Percentiles rank a stretch among this genome's conserved stretches.
phyloP scores from a whole-genome alignment of 2,329 filamentous ascomycete species.

The Penicillium oxalicum region DNA sequence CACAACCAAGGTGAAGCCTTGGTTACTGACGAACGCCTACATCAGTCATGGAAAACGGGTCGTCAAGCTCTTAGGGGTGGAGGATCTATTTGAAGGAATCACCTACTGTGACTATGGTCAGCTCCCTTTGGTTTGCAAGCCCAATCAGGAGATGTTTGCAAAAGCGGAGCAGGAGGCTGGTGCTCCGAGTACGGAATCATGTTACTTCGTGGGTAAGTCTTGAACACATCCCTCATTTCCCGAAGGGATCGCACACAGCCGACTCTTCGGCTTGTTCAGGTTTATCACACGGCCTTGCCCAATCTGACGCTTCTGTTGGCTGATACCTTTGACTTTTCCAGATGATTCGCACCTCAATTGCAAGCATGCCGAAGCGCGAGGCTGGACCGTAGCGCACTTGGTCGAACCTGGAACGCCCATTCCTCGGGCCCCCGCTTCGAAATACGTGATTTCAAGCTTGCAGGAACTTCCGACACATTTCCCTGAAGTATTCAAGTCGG shows the following conservation, averaged over 20 bases:
- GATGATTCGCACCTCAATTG: slow-evolving; percentile 88
- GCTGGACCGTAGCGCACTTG: slow-evolving; percentile 82
- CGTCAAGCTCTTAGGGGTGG: slow-evolving; percentile 70
- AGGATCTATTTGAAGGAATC: slow-evolving; percentile 87
- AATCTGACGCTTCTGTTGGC: background rate
- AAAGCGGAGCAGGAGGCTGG: slow-evolving; percentile 86
- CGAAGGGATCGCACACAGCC: no score
- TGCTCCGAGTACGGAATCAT: slow-evolving; percentile 60
- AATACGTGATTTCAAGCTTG: slow-evolving; percentile 69
- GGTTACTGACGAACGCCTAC: slow-evolving; percentile 97
- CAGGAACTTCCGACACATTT: slow-evolving; percentile 70
- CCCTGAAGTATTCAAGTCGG: slow-evolving; percentile 73
- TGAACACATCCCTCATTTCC: background rate
- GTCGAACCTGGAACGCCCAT: slow-evolving; percentile 67
- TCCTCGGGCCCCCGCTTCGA: slow-evolving; percentile 60
- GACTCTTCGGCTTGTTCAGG: no score
- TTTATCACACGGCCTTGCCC: no score
- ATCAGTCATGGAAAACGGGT: slow-evolving; percentile 80
- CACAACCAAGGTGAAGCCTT: slow-evolving; percentile 72
- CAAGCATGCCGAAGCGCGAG: slow-evolving; percentile 65
- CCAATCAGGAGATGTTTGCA: slow-evolving; percentile 70
- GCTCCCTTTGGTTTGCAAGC: slow-evolving; percentile 77
- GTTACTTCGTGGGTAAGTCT: slow-evolving; percentile 83
- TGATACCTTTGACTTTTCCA: slow-evolving; percentile 12
- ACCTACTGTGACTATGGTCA: slow-evolving; percentile 87